Base-by-base conservation (phyloP, 2,329 filamentous ascomycete species). In the Chaetomiaceae sp. region DNA sequence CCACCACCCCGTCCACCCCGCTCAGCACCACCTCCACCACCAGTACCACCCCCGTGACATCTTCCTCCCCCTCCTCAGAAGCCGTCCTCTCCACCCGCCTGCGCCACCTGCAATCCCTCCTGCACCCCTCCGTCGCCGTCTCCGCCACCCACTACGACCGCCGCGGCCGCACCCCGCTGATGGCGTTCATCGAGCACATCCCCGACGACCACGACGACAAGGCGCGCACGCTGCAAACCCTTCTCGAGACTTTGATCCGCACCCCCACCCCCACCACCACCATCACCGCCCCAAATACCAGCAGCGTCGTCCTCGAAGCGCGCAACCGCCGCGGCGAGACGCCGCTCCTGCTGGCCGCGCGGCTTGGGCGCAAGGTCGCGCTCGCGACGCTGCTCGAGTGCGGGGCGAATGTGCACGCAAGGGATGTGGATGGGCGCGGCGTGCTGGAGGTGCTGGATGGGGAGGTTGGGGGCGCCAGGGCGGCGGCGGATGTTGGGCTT, bases 271-370 rank as follows among this genome's bases (percentile, higher is more conserved):
- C n/a, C n/a, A n/a, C n/a, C n/a, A n/a, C n/a, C n/a, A n/a, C n/a
- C n/a, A n/a, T n/a, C n/a, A n/a, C n/a, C n/a, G n/a, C n/a, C n/a
- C n/a, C n/a, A n/a, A n/a, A n/a, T n/a, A n/a, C n/a, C n/a, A n/a
- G n/a, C n/a, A 14, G 20, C 5, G 9, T 18, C 1, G 52, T 78
- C 4, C 5, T 32, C 4, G 65, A 78, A 45, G 70, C 68, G 5
- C 71, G 75, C 22, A 80, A 79, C 56, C 64, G 74, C 3, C 61
- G 65, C 1, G 76, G 76, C 33, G 76, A 80, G 60, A 79, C 76
- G 0, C 69, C 75, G 0, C 64, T 79, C 22, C 73, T 78, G 32
- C 57, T 80, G 8, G 76, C 76, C 0, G 74, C 75, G 2, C 68
- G 74, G 3, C 65, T 70, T 17, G 76, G 76, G 0, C 68, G 72